Conservation (phyloP, 2,329 filamentous ascomycete species). For the Hypomyces rosellus region DNA sequence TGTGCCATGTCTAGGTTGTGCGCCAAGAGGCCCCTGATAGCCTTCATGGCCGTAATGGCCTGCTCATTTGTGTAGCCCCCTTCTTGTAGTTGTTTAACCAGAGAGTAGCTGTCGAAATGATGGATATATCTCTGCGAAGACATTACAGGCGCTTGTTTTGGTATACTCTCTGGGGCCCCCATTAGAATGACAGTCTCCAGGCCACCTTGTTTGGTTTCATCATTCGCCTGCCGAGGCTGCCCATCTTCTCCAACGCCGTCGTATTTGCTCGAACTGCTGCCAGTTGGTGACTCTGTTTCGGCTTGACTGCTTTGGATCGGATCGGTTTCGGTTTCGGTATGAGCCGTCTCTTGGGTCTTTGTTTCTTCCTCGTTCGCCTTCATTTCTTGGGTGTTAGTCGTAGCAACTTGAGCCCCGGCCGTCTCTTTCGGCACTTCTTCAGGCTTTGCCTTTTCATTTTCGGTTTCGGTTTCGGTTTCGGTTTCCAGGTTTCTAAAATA, state of each 20-base stretch:
- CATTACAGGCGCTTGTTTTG: slow-evolving; percentile 57
- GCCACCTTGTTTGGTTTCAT: slow-evolving; percentile 25
- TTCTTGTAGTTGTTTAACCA: slow-evolving; percentile 73
- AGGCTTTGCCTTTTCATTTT: background rate
- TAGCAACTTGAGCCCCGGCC: background rate
- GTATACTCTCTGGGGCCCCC: slow-evolving; percentile 34
- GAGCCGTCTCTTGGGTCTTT: slow-evolving; percentile 6
- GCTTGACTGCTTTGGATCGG: no score
- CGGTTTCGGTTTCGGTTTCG: slow-evolving; percentile 1
- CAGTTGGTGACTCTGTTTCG: no score
- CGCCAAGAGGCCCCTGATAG: slow-evolving; percentile 68
- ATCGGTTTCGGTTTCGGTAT: no score
- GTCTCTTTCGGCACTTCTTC: background rate
- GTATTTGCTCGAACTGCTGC: background rate
- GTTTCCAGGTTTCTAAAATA: slow-evolving; percentile 1
- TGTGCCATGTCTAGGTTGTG: slow-evolving; percentile 77
- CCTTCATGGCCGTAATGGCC: slow-evolving; percentile 86
- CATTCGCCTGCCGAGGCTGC: slow-evolving; percentile 25
- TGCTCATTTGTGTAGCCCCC: slow-evolving; percentile 69
- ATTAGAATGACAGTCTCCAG: slow-evolving; percentile 47
- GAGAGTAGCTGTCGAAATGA: slow-evolving; percentile 90
- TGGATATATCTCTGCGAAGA: slow-evolving; percentile 77
- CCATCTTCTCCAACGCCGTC: slow-evolving; percentile 19
- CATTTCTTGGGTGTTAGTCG: background rate
- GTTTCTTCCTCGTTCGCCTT: background rate